Evolutionary conservation across 2,329 filamentous ascomycete genomes (phyloP), one percentile per base, ranked within the genome.

Genomic region (Xylariomycetidae sp.): DNA sequence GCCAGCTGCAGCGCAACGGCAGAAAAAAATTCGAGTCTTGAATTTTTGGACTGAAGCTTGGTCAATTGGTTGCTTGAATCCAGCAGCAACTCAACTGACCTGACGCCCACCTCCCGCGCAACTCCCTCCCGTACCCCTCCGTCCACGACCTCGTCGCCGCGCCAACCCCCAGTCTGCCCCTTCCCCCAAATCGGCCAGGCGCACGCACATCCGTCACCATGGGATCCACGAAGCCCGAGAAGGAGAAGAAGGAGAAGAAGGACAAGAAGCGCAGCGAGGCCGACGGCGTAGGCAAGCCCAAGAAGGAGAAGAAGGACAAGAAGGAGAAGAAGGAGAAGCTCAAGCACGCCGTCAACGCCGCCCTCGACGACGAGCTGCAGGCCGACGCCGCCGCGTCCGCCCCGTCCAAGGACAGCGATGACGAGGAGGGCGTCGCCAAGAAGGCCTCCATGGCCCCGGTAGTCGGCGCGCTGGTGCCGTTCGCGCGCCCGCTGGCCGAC

Each of bases 401-500:
- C n/a, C 63, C 57, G n/a, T 59, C 56, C 19, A 62, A 63, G 42
- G 63, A 63, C 29, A 59, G 59, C 25, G 65, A 68, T 46, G 66
- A 63, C 32, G 65, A 70, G 46, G 65, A 65, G 31, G 66, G 63
- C 31, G 65, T 70, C 46, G 65, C 64, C 31, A 60, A 64, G 29
- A 64, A 62, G 46, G 49, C 61, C 26, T 48, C 61, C 25, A 64
- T 68, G 32, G 63, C 64, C 28, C 58, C 57, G 31, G 57, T 68
- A 25, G 63, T 72, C 34, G 68, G 71, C 49, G 78, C 81, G 38
- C 68, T 93, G 29, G 85, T 93, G 35, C 84, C 88, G 19, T 92
- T 95, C 56, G 87, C 89, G 37, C 72, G 83, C 49, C 85, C 87
- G 20, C 67, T 93, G 40, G 82, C 82, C 18, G 80, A 88, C 44